Evolutionary conservation across 768 basidiomycete species (phyloP).

Genomic region (Russula compacta): DNA sequence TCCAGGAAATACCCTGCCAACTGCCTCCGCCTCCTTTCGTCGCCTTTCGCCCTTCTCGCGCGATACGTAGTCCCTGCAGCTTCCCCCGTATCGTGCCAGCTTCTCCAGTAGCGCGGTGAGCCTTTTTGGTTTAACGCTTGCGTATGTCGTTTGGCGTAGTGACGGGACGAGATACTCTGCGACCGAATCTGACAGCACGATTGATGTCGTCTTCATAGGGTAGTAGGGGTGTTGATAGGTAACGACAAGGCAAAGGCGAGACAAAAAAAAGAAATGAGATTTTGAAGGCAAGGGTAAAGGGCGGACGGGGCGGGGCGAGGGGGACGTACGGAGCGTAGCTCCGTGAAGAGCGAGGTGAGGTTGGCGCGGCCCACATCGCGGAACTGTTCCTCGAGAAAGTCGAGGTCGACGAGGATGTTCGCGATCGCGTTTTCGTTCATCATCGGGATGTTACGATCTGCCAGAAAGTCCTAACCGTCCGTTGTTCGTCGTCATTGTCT

Average conservation of each 20-base stretch:
- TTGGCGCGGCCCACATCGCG: slow-evolving; percentile 64
- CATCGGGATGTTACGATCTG: slow-evolving; percentile 60
- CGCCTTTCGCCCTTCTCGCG: slow-evolving; percentile 64
- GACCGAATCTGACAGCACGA: slow-evolving; percentile 64
- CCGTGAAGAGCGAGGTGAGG: slow-evolving; percentile 63
- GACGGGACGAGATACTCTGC: slow-evolving; percentile 71
- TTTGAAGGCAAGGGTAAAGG: too few species aligned
- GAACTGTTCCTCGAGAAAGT: slow-evolving; percentile 84
- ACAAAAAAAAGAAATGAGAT: neutral
- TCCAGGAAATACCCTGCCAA: slow-evolving; percentile 65
- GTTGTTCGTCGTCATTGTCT: neutral
- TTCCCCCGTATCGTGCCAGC: slow-evolving; percentile 56
- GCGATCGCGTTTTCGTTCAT: slow-evolving; percentile 88
- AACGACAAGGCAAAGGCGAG: too few species aligned
- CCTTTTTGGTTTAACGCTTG: slow-evolving; percentile 57
- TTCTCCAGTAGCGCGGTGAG: slow-evolving; percentile 73
- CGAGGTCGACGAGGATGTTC: slow-evolving; percentile 78
- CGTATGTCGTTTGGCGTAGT: slow-evolving; percentile 58
- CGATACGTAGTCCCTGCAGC: slow-evolving; percentile 47
- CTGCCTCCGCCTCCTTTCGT: slow-evolving; percentile 67
- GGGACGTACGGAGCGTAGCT: slow-evolving; percentile 62
- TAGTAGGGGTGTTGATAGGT: neutral
- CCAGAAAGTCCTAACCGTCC: slow-evolving; percentile 55
- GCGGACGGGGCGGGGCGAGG: too few species aligned
- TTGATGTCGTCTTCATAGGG: slow-evolving; percentile 48